Conservation (phyloP, 441 rosid species). For the Mallotus repandus region DNA sequence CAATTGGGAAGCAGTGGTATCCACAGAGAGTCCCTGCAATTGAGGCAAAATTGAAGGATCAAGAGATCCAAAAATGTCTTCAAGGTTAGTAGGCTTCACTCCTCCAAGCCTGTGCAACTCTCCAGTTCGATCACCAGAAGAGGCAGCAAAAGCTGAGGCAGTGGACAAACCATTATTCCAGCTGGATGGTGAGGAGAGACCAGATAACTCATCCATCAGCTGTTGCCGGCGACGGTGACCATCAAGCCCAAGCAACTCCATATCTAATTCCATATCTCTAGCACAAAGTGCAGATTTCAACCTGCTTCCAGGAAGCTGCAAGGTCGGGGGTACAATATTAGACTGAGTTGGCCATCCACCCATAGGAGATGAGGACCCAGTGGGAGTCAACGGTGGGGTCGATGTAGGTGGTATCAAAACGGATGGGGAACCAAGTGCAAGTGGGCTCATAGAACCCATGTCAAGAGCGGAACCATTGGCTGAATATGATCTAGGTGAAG, state of each 20-base stretch:
- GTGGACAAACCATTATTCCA: conserved; percentile 54
- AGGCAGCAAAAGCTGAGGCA: conserved; percentile 42
- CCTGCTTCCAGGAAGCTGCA: conserved; percentile 82
- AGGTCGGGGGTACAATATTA: conserved; percentile 44
- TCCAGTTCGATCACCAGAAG: conserved; percentile 39
- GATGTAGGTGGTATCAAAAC: conserved; percentile 45
- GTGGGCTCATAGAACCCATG: conserved; percentile 57
- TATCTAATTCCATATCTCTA: conserved; percentile 58
- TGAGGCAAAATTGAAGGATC: conserved; percentile 47
- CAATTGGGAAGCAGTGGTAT: conserved; percentile 35
- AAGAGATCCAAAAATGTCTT: conserved; percentile 50
- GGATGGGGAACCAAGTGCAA: conserved; percentile 56
- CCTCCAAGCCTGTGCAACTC: conserved; percentile 57
- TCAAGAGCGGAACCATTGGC: conserved; percentile 51
- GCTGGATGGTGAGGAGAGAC: conserved; percentile 57
- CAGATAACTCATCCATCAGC: conserved; percentile 53
- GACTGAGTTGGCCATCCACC: conserved; percentile 65
- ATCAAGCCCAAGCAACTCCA: conserved; percentile 45
- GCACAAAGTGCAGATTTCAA: conserved; percentile 58
- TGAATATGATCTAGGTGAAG: conserved; percentile 63
- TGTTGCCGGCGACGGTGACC: conserved; percentile 38
- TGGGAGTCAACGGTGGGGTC: conserved; percentile 59
- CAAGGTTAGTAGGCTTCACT: conserved; percentile 59
- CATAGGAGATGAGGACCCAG: conserved; percentile 56
- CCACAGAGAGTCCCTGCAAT: conserved; percentile 42